Conservation (phyloP, 2,329 filamentous ascomycete species). For the Sporothrix euskadiensis region DNA sequence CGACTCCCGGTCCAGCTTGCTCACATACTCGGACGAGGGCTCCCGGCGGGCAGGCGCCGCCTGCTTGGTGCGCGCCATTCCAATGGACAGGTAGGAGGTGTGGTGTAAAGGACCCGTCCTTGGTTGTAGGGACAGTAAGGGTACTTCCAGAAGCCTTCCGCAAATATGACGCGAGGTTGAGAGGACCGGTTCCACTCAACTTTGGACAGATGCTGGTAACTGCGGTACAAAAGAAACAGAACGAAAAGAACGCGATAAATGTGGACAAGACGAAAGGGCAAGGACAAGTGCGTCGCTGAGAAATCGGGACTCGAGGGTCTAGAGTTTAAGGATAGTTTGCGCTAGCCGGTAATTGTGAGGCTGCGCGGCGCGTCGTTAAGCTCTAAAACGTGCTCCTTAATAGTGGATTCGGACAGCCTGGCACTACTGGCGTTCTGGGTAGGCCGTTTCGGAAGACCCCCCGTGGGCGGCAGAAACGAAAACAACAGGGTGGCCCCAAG, state of each 20-base stretch:
- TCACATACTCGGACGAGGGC: slow-evolving; percentile 66
- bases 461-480: slow-evolving; percentile 10
- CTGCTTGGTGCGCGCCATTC: slow-evolving; percentile 73
- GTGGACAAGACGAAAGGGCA: neutral
- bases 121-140: no score
- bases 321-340: neutral
- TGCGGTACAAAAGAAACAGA: neutral
- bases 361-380: neutral
- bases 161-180: neutral
- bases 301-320: neutral
- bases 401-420: slow-evolving; percentile 25
- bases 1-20: slow-evolving; percentile 46
- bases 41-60: slow-evolving; percentile 63
- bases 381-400: neutral
- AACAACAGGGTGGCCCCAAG: slow-evolving; percentile 23
- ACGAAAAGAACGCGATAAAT: no score
- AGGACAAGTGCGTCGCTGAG: neutral
- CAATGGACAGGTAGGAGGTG: neutral
- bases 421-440: neutral
- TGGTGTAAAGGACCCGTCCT: no score
- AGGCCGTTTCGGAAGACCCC: neutral
- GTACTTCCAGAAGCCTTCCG: neutral
- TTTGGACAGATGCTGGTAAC: neutral
- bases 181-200: neutral
- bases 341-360: slow-evolving; percentile 5